Conservation (phyloP, 768 basidiomycete genomes). For the Coprinopsis strossmayeri region DNA sequence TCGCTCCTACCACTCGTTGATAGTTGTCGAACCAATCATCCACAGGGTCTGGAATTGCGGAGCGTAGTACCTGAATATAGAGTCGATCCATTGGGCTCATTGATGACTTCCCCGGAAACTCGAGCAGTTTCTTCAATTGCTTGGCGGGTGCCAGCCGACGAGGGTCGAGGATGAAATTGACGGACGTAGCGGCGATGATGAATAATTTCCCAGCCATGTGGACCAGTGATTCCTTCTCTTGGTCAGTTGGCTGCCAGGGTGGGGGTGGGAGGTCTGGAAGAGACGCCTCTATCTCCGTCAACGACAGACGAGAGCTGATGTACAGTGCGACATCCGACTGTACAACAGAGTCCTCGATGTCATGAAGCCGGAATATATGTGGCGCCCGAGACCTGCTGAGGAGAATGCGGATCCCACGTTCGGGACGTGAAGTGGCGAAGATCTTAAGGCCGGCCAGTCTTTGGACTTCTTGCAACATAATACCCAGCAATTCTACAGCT, state of each 20-base stretch:
- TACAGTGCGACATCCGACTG: neutral
- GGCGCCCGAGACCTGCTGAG: neutral
- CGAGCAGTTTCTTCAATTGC: neutral
- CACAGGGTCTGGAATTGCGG: neutral
- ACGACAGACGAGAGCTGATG: conserved; percentile 1
- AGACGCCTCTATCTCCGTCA: neutral
- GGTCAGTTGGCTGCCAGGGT: neutral
- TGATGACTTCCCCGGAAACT: neutral
- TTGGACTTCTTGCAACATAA: neutral
- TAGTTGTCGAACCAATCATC: neutral
- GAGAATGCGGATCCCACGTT: neutral
- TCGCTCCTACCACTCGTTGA: neutral
- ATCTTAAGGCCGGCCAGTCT: neutral
- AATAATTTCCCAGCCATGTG: conserved; percentile 5
- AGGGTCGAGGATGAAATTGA: conserved; percentile 3
- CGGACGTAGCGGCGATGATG: neutral
- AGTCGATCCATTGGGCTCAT: neutral
- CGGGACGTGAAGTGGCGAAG: neutral
- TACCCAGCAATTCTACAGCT: neutral
- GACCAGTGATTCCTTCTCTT: conserved; percentile 1
- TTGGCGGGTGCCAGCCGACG: neutral
- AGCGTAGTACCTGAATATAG: neutral
- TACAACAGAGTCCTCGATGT: conserved; percentile 3
- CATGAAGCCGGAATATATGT: neutral
- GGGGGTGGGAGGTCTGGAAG: conserved; percentile 1